Evolutionary conservation across 1,284 basidiomycete genomes (phyloP).

Genomic region (Sanguinoderma infundibulare): DNA sequence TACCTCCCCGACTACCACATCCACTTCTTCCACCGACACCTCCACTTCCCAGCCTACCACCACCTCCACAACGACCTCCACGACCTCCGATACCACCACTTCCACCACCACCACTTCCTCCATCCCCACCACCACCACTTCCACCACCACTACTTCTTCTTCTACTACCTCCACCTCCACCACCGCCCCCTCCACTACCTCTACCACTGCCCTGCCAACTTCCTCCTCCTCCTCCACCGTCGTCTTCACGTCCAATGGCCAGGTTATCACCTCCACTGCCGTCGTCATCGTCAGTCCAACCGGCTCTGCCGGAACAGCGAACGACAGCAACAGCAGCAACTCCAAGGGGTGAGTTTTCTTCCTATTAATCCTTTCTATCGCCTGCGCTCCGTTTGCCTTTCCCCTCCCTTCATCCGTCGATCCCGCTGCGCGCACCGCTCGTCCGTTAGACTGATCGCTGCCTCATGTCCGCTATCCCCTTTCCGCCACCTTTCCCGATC

Average conservation of each 20-base stretch:
- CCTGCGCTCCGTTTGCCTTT: background rate
- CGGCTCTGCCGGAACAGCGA: background rate
- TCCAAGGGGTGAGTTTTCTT: slow-evolving; percentile 16
- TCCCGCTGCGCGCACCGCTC: background rate
- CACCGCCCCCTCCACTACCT: slow-evolving; percentile 6
- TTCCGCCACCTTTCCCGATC: background rate
- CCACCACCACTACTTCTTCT: slow-evolving; percentile 12
- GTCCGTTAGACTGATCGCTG: background rate
- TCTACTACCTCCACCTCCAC: slow-evolving; percentile 10
- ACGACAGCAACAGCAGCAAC: background rate
- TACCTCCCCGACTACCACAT: slow-evolving; percentile 4
- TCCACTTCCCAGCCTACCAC: slow-evolving; percentile 1
- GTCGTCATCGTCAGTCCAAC: slow-evolving; percentile 6
- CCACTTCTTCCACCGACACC: background rate
- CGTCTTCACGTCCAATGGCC: slow-evolving; percentile 12
- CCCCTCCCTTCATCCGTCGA: background rate
- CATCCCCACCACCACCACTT: slow-evolving; percentile 5
- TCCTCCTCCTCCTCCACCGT: slow-evolving; percentile 10
- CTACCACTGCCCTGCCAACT: slow-evolving; percentile 1
- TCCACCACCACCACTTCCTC: slow-evolving; percentile 23
- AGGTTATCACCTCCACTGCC: slow-evolving; percentile 16
- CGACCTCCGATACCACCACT: slow-evolving; percentile 19
- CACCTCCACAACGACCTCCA: background rate
- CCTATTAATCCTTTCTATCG: background rate
- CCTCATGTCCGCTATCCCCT: background rate